phyloP scores from a whole-genome alignment of 1,284 basidiomycete species.

The Heterobasidion parviporum region DNA sequence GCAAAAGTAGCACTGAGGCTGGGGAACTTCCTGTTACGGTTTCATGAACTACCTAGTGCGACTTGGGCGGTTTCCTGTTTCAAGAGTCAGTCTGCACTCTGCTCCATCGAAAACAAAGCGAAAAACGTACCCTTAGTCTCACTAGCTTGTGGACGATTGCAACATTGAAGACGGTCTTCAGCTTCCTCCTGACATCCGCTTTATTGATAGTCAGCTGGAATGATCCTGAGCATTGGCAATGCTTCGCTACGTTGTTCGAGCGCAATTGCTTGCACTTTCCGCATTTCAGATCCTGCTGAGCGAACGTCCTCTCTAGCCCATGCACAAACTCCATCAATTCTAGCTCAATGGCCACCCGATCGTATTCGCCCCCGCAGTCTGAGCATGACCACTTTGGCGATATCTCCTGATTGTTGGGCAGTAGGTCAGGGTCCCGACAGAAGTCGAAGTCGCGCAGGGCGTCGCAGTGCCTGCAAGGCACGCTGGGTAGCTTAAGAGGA shows the following conservation, averaged over 20 bases:
- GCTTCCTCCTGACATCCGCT: slow-evolving; percentile 57
- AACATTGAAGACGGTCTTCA: slow-evolving; percentile 78
- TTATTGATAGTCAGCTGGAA: slow-evolving; percentile 69
- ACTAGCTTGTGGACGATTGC: slow-evolving; percentile 63
- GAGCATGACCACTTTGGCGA: slow-evolving; percentile 55
- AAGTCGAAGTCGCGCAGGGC: slow-evolving; percentile 89
- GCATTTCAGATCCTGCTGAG: slow-evolving; percentile 88
- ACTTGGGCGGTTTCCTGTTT: slow-evolving; percentile 11
- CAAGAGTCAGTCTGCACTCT: neutral
- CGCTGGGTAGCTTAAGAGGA: slow-evolving; percentile 78
- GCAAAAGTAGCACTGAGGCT: too few relatives aligned
- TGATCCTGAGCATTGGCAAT: slow-evolving; percentile 84
- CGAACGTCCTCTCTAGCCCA: slow-evolving; percentile 65
- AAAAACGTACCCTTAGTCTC: slow-evolving; percentile 51
- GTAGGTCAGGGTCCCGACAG: slow-evolving; percentile 85
- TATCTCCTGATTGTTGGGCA: slow-evolving; percentile 47
- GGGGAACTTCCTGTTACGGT: too few relatives aligned
- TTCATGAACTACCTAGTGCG: neutral
- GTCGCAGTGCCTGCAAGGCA: slow-evolving; percentile 90
- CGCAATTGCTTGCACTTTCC: slow-evolving; percentile 84
- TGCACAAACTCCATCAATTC: slow-evolving; percentile 75
- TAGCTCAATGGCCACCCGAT: slow-evolving; percentile 80
- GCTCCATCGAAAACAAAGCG: neutral
- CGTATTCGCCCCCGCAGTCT: slow-evolving; percentile 82
- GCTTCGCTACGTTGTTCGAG: slow-evolving; percentile 77